phyloP scores from a whole-genome alignment of 2,329 filamentous ascomycete species.

The Penicillium sp. region DNA sequence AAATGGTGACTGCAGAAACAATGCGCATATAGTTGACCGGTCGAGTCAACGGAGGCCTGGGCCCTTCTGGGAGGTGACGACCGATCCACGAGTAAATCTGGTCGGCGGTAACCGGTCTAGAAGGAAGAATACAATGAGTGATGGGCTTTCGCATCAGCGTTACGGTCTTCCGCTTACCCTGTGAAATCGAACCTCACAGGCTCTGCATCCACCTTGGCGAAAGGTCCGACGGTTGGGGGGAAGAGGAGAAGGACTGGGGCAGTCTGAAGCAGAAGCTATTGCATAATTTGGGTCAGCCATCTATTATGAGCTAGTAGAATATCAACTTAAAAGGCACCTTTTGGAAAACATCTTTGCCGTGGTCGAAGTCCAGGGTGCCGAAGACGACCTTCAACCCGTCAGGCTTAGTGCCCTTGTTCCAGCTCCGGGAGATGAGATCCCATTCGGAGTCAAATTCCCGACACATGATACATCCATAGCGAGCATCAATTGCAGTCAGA shows the following conservation, averaged over 20 bases:
- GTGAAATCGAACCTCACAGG: conserved; percentile 82
- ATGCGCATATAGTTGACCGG: conserved; percentile 84
- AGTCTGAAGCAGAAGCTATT: conserved; percentile 83
- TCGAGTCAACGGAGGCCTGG: conserved; percentile 70
- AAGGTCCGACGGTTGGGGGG: conserved; percentile 74
- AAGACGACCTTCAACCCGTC: conserved; percentile 59
- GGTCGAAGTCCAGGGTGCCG: conserved; percentile 77
- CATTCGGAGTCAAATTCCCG: conserved; percentile 91
- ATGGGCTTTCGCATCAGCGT: conserved; percentile 1
- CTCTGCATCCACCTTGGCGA: conserved; percentile 63
- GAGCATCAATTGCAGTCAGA: conserved; percentile 75
- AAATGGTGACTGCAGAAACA: conserved; percentile 60
- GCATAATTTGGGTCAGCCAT: conserved; percentile 7
- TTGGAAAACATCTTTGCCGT: conserved; percentile 80
- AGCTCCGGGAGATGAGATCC: conserved; percentile 79
- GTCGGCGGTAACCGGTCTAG: conserved; percentile 68
- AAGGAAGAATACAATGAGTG: conserved; percentile 1
- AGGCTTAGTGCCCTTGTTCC: conserved; percentile 73
- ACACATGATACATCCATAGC: conserved; percentile 82
- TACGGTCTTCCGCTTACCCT: conserved; percentile 54
- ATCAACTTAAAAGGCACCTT: conserved; percentile 55
- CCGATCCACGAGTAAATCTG: conserved; percentile 72
- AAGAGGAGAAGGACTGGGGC: conserved; percentile 86
- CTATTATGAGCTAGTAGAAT: not conserved
- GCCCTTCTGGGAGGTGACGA: conserved; percentile 70